These are phyloP conservation scores for Kwoniella sp. DNA, from an alignment of 768 basidiomycete genomes.

Conservation along the genomic window DNA sequence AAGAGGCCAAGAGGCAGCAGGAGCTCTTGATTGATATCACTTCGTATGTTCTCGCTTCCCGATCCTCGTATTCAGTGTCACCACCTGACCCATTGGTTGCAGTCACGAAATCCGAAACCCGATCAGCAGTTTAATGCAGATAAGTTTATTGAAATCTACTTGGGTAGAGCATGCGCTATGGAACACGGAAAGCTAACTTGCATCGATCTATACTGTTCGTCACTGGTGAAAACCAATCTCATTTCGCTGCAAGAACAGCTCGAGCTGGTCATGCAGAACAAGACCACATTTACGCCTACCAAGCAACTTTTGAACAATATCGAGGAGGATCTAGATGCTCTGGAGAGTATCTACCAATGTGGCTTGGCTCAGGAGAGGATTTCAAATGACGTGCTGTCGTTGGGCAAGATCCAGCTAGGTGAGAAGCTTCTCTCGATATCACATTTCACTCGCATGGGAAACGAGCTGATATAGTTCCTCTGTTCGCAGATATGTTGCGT, in stretches of 20 bases:
- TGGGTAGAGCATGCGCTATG: no score
- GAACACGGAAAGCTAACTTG: slow-evolving; percentile 40
- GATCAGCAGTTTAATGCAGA: slow-evolving; percentile 47
- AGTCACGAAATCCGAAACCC: slow-evolving; percentile 52
- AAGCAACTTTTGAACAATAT: slow-evolving; percentile 45
- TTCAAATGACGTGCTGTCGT: slow-evolving; percentile 57
- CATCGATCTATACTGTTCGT: slow-evolving; percentile 55
- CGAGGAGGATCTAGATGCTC: slow-evolving; percentile 51
- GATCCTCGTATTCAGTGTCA: background rate
- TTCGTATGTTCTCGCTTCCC: slow-evolving; percentile 38
- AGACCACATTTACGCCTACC: slow-evolving; percentile 31
- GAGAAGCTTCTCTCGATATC: slow-evolving; percentile 14
- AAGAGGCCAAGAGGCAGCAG: slow-evolving; percentile 56
- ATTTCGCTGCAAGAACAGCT: slow-evolving; percentile 46
- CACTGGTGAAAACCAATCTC: slow-evolving; percentile 54
- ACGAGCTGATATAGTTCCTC: slow-evolving; percentile 26
- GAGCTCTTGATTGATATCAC: slow-evolving; percentile 58
- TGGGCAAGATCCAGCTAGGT: slow-evolving; percentile 57
- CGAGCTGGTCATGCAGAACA: slow-evolving; percentile 23
- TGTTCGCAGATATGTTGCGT: slow-evolving; percentile 40
- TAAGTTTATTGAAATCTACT: slow-evolving; percentile 15
- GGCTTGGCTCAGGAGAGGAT: slow-evolving; percentile 57
- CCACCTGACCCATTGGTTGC: slow-evolving; percentile 5
- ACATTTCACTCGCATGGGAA: background rate
- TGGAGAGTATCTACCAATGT: slow-evolving; percentile 58